Base-by-base conservation (phyloP, 2,329 filamentous ascomycete genomes). In the Clarireedia monteithiana region DNA sequence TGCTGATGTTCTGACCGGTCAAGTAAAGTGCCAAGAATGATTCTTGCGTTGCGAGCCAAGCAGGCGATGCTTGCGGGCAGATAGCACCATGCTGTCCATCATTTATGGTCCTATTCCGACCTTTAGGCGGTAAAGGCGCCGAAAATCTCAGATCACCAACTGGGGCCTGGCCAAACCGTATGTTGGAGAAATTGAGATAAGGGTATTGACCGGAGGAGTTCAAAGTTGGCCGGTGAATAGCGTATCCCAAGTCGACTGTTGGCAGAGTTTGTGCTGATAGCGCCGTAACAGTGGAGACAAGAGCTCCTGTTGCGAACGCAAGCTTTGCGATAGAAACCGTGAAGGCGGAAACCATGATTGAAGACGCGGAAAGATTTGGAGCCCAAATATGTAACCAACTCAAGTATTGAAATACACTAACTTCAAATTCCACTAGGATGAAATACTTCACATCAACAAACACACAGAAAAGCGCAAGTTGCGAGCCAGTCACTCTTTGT, bases 81-180 rank as follows among this genome's bases (percentile, higher is more conserved):
- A 61, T 58, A 3, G 52, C 40, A 26, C 20, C 59, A 39, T 50
- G 52, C 12, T 57, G 50, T 6, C 58, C 60, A 60, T 60, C 48
- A n/a, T 69, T 50, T 67, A 71, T 53, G 0, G 12, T 47, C 3
- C 14, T 5, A 66, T 64, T 42, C 70, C 65, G n/a, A 60, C 54
- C 1, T n/a, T 7, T 61, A 58, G 1, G 65, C 67, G 4, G 66
- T 12, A 64, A 52, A 2, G 75, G 74, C 23, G 71, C 65, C 47
- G 73, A 69, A 69, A 75, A 78, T 58, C 74, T 68, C 6, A 76
- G 65, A 17, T 67, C 58, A n/a, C 74, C 74, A 0, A 70, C 59
- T 7, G 75, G 74, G 14, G 73, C 65, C 4, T 68, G 70, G 1
- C 72, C 74, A 58, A 73, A 77, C 23, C 73, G 66, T 46, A 77